Conservation (phyloP, 2,329 filamentous ascomycete genomes). For the Blastomyces emzantsi region DNA sequence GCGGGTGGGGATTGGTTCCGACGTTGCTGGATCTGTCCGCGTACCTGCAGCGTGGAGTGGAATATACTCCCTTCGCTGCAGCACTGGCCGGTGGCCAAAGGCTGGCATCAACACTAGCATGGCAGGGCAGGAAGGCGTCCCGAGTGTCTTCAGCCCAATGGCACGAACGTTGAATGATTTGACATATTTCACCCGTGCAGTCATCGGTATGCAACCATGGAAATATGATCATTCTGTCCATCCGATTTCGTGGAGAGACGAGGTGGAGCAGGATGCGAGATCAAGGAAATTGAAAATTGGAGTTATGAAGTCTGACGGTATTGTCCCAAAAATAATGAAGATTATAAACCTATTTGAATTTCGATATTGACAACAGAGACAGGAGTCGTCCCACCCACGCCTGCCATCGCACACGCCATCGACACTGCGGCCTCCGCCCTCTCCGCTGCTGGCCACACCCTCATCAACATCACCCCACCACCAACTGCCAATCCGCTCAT, state of each 20-base stretch:
- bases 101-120: constrained; percentile 75
- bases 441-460: constrained; percentile 62
- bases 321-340: constrained; percentile 7
- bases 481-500: constrained; percentile 67
- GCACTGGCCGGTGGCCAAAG: constrained; percentile 85
- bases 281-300: constrained; percentile 63
- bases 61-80: constrained; percentile 78
- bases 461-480: constrained; percentile 58
- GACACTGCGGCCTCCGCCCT: constrained; percentile 62
- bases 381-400: constrained; percentile 74
- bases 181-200: constrained; percentile 68
- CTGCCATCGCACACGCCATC: constrained; percentile 70
- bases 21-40: constrained; percentile 83
- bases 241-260: constrained; percentile 66
- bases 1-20: constrained; percentile 80
- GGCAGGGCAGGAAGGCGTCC: constrained; percentile 84
- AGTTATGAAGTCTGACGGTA: constrained; percentile 63
- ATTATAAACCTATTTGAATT: constrained; percentile 10
- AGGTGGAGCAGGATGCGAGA: constrained; percentile 50
- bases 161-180: constrained; percentile 74
- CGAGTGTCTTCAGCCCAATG: constrained; percentile 89
- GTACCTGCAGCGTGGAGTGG: constrained; percentile 83
- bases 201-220: constrained; percentile 80
- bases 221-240: constrained; percentile 79
- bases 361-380: not conserved